Percentiles rank a stretch among this genome's conserved stretches.
Evolutionary conservation across 305 asterid species (phyloP).

Genomic region (Fraxinus sp.): DNA sequence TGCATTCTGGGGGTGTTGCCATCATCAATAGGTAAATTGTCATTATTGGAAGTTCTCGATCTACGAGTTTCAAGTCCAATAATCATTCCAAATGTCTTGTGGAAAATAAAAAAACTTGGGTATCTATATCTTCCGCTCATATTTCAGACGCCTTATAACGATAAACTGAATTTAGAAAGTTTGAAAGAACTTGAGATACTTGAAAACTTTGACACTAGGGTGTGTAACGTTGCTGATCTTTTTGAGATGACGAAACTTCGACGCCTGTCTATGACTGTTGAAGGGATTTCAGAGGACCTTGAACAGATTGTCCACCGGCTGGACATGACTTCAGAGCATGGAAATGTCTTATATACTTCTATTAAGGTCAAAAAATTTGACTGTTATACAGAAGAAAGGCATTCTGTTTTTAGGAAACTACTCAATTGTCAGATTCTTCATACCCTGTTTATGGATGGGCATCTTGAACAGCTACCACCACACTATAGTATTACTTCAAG

Average conservation of each 20-base stretch:
- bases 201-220: conserved; percentile 1
- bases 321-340: neutral
- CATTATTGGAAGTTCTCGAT: no score
- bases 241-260: neutral
- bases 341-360: neutral
- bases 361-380: neutral
- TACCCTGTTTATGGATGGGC: neutral
- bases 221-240: conserved; percentile 1
- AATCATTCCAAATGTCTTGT: conserved; percentile 21
- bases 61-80: neutral
- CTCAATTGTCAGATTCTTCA: neutral
- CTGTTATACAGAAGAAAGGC: neutral
- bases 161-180: neutral
- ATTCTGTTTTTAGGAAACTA: neutral
- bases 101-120: conserved; percentile 10
- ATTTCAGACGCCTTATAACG: neutral
- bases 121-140: conserved; percentile 29
- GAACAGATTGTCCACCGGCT: neutral
- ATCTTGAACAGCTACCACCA: neutral
- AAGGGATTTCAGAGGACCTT: neutral
- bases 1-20: no score
- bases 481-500: neutral
- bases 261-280: neutral
- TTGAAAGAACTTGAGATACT: conserved; percentile 14
- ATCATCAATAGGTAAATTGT: no score